These are phyloP conservation scores for Kodamaea ohmeri DNA, from an alignment of 1,139 yeast species.

Conservation along the genomic window DNA sequence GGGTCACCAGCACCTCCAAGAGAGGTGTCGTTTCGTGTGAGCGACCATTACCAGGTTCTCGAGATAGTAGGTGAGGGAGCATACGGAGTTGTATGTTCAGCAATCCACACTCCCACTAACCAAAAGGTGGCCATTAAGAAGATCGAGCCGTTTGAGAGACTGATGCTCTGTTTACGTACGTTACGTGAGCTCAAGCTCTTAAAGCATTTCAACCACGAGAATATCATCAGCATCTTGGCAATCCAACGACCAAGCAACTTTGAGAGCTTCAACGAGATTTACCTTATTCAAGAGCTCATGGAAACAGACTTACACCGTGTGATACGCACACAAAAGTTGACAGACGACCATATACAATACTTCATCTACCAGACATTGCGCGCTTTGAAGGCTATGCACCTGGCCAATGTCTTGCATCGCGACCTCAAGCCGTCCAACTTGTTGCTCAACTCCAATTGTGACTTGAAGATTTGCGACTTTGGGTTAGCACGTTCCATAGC, in stretches of 20 bases:
- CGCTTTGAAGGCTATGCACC: slow-evolving; percentile 87
- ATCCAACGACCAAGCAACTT: slow-evolving; percentile 81
- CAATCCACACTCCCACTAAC: slow-evolving; percentile 81
- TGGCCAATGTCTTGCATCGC: slow-evolving; percentile 87
- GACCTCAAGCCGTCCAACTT: slow-evolving; percentile 91
- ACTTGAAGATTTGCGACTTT: slow-evolving; percentile 89
- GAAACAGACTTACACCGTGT: slow-evolving; percentile 93
- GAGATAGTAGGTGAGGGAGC: slow-evolving; percentile 97
- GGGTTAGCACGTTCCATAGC: slow-evolving; percentile 73
- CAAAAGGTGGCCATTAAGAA: slow-evolving; percentile 94
- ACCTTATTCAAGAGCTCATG: slow-evolving; percentile 92
- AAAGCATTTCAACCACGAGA: slow-evolving; percentile 87
- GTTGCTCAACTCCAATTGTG: slow-evolving; percentile 87
- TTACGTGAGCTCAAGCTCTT: slow-evolving; percentile 83
- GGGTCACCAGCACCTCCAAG: slow-evolving; percentile 9
- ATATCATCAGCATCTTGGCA: slow-evolving; percentile 85
- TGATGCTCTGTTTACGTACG: slow-evolving; percentile 89
- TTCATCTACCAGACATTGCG: slow-evolving; percentile 87
- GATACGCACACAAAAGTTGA: slow-evolving; percentile 76
- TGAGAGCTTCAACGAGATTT: slow-evolving; percentile 80
- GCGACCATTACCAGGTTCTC: slow-evolving; percentile 79
- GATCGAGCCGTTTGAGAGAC: slow-evolving; percentile 88
- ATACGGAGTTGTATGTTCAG: slow-evolving; percentile 93
- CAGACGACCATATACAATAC: slow-evolving; percentile 93
- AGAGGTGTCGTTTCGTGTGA: slow-evolving; percentile 75